These are phyloP conservation scores for Ambrosiella cleistominuta DNA, from an alignment of 2,329 filamentous ascomycete species.

Conservation along the genomic window DNA sequence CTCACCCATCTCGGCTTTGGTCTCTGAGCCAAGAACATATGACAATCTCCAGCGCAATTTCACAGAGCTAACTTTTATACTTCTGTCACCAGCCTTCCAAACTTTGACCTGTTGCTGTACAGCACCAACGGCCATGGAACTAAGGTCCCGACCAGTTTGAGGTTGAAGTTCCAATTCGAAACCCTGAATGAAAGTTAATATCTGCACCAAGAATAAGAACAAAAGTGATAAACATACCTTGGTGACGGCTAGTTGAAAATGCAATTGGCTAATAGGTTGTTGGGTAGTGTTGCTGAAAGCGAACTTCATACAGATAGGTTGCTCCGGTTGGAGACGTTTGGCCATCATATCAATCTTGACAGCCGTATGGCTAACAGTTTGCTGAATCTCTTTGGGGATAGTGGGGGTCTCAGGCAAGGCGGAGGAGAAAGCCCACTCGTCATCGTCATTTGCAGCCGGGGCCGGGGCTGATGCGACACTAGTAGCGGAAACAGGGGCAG, in stretches of 20 bases:
- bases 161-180: constrained; percentile 68
- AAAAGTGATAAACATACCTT: constrained; percentile 42
- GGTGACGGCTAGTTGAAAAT: constrained; percentile 83
- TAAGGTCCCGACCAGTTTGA: constrained; percentile 62
- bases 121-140: constrained; percentile 53
- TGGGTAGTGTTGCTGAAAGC: constrained; percentile 69
- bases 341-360: constrained; percentile 61
- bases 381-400: constrained; percentile 43
- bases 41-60: constrained; percentile 81
- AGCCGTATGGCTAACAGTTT: constrained; percentile 50
- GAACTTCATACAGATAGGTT: constrained; percentile 50
- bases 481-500: constrained; percentile 17
- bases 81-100: constrained; percentile 50
- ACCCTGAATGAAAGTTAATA: constrained; percentile 32
- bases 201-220: not conserved
- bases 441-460: constrained; percentile 40
- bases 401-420: constrained; percentile 47
- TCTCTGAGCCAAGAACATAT: constrained; percentile 51
- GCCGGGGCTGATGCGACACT: constrained; percentile 16
- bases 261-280: constrained; percentile 57
- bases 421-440: constrained; percentile 89
- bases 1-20: constrained; percentile 68
- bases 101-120: constrained; percentile 70
- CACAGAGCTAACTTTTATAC: constrained; percentile 54
- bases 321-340: constrained; percentile 26